A percentile compares a stretch with the other conserved stretches of the same genome.
phyloP scores from a whole-genome alignment of 1,284 basidiomycete species.

The Schizophyllum amplum region DNA sequence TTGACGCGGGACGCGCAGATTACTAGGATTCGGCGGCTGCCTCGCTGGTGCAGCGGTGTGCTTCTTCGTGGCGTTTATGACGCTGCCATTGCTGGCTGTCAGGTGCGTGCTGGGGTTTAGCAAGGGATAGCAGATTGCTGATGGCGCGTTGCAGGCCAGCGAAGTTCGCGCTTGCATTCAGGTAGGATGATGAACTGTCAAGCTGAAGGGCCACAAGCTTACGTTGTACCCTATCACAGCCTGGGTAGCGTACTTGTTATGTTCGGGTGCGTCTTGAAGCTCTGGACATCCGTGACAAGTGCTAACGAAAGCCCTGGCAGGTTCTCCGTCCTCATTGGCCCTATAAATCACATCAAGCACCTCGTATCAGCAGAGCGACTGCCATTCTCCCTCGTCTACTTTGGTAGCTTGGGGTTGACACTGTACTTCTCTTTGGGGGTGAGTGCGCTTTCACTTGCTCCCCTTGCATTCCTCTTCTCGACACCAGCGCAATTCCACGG shows the following conservation, averaged over 20 bases:
- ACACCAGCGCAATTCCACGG: neutral
- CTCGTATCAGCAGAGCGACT: constrained; percentile 78
- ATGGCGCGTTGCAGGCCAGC: constrained; percentile 45
- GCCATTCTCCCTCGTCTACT: constrained; percentile 83
- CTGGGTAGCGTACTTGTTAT: constrained; percentile 81
- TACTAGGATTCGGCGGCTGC: constrained; percentile 92
- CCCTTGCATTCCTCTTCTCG: neutral
- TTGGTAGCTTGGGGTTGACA: constrained; percentile 74
- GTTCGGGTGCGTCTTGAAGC: constrained; percentile 57
- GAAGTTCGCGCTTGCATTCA: constrained; percentile 88
- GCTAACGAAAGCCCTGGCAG: constrained; percentile 27
- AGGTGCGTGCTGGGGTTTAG: constrained; percentile 21
- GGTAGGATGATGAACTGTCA: constrained; percentile 30
- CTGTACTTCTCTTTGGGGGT: constrained; percentile 87
- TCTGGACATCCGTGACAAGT: constrained; percentile 16
- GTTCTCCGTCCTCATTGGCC: constrained; percentile 80
- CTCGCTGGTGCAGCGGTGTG: constrained; percentile 87
- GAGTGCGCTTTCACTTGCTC: constrained; percentile 20
- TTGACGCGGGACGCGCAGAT: constrained; percentile 31
- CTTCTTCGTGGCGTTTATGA: constrained; percentile 93
- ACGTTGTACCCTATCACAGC: constrained; percentile 26
- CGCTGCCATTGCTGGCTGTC: constrained; percentile 76
- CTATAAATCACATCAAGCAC: constrained; percentile 85
- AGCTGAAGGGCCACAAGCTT: neutral
- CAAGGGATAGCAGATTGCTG: neutral